A percentile compares a stretch with the other conserved stretches of the same genome.
Conservation (phyloP, 345 rosid genomes). For the Brassica nigra region DNA sequence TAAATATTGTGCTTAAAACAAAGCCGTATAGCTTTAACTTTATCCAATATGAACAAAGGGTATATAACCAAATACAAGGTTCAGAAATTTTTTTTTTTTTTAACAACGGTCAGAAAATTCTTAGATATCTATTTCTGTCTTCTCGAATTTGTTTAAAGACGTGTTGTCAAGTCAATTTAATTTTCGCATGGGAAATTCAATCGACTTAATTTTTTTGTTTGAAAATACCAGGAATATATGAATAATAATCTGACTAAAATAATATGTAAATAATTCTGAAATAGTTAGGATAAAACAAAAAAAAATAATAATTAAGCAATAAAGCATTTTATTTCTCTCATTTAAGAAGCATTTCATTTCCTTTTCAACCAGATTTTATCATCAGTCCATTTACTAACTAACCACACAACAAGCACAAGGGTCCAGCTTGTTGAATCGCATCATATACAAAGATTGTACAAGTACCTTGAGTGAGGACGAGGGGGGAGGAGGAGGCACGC, state of each 20-base stretch:
- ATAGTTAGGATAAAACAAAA: background rate
- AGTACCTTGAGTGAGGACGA: constrained; percentile 55
- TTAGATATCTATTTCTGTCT: background rate
- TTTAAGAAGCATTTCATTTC: background rate
- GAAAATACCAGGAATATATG: background rate
- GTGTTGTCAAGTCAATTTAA: constrained; percentile 13
- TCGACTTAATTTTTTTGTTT: background rate
- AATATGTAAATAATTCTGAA: background rate
- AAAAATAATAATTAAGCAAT: background rate
- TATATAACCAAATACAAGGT: background rate
- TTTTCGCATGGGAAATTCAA: background rate
- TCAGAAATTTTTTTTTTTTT: background rate
- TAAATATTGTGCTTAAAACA: too few species aligned
- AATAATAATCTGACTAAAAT: background rate
- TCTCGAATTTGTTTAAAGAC: background rate
- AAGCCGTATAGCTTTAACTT: background rate
- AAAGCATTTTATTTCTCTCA: background rate
- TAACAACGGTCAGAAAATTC: background rate
- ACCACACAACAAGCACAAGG: background rate
- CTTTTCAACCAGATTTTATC: background rate
- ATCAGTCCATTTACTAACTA: background rate
- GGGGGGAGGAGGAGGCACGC: constrained; percentile 10
- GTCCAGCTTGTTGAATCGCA: too few species aligned
- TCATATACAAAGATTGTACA: background rate
- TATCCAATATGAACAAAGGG: background rate